Evolutionary conservation across 1,284 basidiomycete genomes (phyloP), one percentile per base, ranked within the genome.

Genomic region (Abortiporus biennis): DNA sequence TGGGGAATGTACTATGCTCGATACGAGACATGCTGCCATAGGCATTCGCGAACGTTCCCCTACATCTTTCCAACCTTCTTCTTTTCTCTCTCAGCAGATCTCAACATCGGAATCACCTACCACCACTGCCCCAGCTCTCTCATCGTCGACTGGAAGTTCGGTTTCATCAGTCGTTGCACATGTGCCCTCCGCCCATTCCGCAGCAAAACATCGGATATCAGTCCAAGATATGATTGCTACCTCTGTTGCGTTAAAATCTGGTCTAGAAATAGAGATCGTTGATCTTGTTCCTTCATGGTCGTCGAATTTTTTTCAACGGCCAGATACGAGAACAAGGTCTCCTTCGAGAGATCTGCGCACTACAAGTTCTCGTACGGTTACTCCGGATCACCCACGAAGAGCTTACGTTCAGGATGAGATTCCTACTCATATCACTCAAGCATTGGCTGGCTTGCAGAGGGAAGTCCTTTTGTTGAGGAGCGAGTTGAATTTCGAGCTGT

Each of bases 401-500:
- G 36, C 38, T n/a, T n/a, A n/a, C n/a, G n/a, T n/a, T 34, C n/a
- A n/a, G n/a, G 32, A 44, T 6, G 37, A 33, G 0, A 49, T 73
- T 8, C 68, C 76, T 4, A 48, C 62, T 2, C 71, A 76, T 48
- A 65, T 78, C n/a, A 67, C 66, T 12, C 72, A 79, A 45, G 78
- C 78, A 4, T 75, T 91, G 22, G 71, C 79, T 15, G 70, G 68
- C 6, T 62, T 91, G 43, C 88, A 91, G 57, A 71, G 81, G 34
- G 85, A 90, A 53, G 70, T 85, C 2, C 59, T 89, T 4, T 62
- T 89, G 25, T 64, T 91, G 20, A 72, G 80, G 40, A 88, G 80
- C 55, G 85, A 90, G 50, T 74, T 90, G 31, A 87, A 88, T 55
- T 86, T 90, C 45, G 85, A 91, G 63, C 65, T 82, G 17, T 91